Evolutionary conservation across 1,139 yeast genomes (phyloP).

Genomic region (Candida sp.): DNA sequence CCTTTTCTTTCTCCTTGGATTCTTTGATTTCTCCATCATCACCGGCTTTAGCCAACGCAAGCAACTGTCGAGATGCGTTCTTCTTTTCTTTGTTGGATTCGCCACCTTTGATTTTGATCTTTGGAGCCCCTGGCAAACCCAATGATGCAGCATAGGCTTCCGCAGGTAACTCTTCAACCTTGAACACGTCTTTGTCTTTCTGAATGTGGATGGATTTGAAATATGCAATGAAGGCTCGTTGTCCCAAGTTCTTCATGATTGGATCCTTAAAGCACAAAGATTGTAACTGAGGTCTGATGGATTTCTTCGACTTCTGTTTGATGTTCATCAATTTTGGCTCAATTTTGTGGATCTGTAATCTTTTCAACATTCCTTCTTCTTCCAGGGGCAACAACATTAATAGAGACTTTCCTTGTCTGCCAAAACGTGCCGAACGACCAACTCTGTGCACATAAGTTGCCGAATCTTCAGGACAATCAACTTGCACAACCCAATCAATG

Average conservation of each 20-base stretch:
- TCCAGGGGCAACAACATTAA: constrained; percentile 86
- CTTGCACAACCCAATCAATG: constrained; percentile 96
- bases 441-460: constrained; percentile 97
- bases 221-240: constrained; percentile 93
- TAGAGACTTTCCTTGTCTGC: constrained; percentile 85
- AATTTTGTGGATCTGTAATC: constrained; percentile 65
- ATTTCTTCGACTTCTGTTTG: constrained; percentile 75
- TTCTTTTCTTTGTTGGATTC: constrained; percentile 68
- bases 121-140: constrained; percentile 97
- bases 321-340: constrained; percentile 76
- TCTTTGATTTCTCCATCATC: constrained; percentile 65
- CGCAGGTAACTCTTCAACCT: constrained; percentile 73
- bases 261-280: constrained; percentile 93
- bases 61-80: constrained; percentile 77
- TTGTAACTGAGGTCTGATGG: constrained; percentile 85
- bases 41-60: constrained; percentile 59
- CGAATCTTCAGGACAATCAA: constrained; percentile 96
- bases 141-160: constrained; percentile 86
- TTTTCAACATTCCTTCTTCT: constrained; percentile 74
- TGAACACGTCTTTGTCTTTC: constrained; percentile 85
- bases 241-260: constrained; percentile 89
- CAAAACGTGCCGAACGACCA: constrained; percentile 96
- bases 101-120: constrained; percentile 69
- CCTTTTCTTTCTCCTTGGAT: constrained; percentile 53
- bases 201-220: constrained; percentile 85